Evolutionary conservation across 2,329 filamentous ascomycete species (phyloP).

Genomic region (Lachnellula willkommii): DNA sequence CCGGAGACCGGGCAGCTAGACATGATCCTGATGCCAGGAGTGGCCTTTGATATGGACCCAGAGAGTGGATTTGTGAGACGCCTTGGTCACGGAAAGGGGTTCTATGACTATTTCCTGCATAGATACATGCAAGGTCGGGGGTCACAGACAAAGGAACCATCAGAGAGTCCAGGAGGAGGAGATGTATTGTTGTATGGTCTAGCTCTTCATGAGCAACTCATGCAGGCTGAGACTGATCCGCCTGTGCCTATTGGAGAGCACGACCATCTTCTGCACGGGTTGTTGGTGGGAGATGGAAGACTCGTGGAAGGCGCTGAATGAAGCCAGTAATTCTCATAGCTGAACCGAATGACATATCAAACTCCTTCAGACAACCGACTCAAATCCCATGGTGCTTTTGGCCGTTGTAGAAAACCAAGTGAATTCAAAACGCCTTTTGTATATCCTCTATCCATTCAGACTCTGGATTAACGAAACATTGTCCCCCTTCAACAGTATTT

Average conservation of each 20-base stretch:
- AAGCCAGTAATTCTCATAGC: slow-evolving; percentile 13
- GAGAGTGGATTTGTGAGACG: slow-evolving; percentile 56
- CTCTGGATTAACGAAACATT: slow-evolving; percentile 59
- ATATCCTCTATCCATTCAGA: slow-evolving; percentile 29
- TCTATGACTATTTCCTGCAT: slow-evolving; percentile 90
- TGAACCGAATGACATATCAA: slow-evolving; percentile 10
- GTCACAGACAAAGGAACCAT: slow-evolving; percentile 28
- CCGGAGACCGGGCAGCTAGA: slow-evolving; percentile 57
- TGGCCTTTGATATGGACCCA: slow-evolving; percentile 73
- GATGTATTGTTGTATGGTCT: slow-evolving; percentile 63
- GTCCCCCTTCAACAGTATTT: slow-evolving; percentile 63
- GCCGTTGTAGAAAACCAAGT: slow-evolving; percentile 11
- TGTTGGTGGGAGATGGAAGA: slow-evolving; percentile 67
- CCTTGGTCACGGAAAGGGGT: slow-evolving; percentile 90
- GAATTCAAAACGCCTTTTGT: slow-evolving; percentile 24
- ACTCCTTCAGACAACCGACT: slow-evolving; percentile 6
- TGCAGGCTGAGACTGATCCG: slow-evolving; percentile 52
- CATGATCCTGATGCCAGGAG: slow-evolving; percentile 83
- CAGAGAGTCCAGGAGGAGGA: slow-evolving; percentile 58
- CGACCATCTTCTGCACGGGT: slow-evolving; percentile 75
- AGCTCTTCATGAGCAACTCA: slow-evolving; percentile 79
- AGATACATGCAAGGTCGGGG: slow-evolving; percentile 53
- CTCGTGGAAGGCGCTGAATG: slow-evolving; percentile 37
- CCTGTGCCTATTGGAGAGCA: slow-evolving; percentile 68
- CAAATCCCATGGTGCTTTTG: slow-evolving; percentile 17